Base-by-base conservation (phyloP, 2,329 filamentous ascomycete genomes). In the Thielaviopsis populi region DNA sequence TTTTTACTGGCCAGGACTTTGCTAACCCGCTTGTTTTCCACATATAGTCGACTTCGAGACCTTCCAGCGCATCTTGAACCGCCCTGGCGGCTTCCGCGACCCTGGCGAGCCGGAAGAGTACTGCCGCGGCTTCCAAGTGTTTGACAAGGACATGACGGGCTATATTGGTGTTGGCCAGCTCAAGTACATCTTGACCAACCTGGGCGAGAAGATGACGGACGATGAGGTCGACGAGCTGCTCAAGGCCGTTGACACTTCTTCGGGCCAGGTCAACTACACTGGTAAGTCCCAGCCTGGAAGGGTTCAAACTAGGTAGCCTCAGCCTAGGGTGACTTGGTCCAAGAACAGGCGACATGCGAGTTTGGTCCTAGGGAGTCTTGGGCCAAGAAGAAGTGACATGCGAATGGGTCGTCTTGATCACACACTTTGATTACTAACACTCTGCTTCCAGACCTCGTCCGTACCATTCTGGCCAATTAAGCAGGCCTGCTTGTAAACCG, bases 181-280 rank as follows among this genome's bases (percentile, higher is more conserved):
- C 75, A 89, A 95, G 77, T 99, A 99, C 78, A 92, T 99, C 74
- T 78, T 99, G 72, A 99, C 94, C 65, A 97, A 97, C 74, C 78
- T 99, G 71, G 94, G 94, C 71, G 94, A 99, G 86, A 97, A 97
- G 82, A 96, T 99, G 91, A 89, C 88, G 67, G 92, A 99, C 71
- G 94, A 97, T 68, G 94, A 99, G 80, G 94, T 99, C 59, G 92
- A 97, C 75, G 94, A 99, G 82, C 82, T 99, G 73, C 85, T 99
- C 75, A 99, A 97, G 85, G 91, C 91, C 0, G 92, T 97, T 68
- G 94, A 99, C 74, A 95, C 91, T 67, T 94, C 87, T 77, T 92
- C 87, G 64, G 91, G 92, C 70, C 91, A 97, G 82, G 89, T 99
- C 76, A 96, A 97, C 80, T 99, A 99, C 76, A 91, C 88, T 69